These are phyloP conservation scores for Lodderomyces elongisporus DNA, from an alignment of 1,139 yeast genomes.

Conservation along the genomic window DNA sequence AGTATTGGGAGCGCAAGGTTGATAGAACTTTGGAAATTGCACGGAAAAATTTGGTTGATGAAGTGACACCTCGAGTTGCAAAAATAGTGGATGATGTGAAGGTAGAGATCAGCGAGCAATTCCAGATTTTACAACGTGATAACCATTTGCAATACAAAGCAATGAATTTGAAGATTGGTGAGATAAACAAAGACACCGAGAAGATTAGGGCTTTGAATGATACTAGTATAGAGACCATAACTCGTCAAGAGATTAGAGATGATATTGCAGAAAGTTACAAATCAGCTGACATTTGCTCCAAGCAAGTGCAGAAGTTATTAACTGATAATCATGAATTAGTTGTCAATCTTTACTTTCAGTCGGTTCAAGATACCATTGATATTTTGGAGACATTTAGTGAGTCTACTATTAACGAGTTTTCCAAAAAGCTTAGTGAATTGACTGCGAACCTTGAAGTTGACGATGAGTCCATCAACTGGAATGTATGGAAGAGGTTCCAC, in stretches of 20 bases:
- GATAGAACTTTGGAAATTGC: constrained; percentile 42
- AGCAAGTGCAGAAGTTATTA: constrained; percentile 29
- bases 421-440: constrained; percentile 29
- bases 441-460: constrained; percentile 24
- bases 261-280: constrained; percentile 37
- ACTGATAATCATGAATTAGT: constrained; percentile 30
- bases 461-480: constrained; percentile 44
- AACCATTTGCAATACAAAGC: constrained; percentile 42
- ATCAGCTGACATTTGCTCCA: constrained; percentile 28
- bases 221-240: constrained; percentile 30
- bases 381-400: constrained; percentile 72
- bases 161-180: constrained; percentile 41
- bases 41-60: constrained; percentile 31
- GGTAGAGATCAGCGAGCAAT: constrained; percentile 32
- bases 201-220: constrained; percentile 36
- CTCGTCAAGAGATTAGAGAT: constrained; percentile 59
- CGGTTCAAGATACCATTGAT: constrained; percentile 55
- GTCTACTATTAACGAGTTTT: constrained; percentile 52
- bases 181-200: constrained; percentile 47
- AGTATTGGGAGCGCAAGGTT: constrained; percentile 32
- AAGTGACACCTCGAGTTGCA: constrained; percentile 35
- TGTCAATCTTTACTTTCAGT: constrained; percentile 34
- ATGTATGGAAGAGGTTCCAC: constrained; percentile 65
- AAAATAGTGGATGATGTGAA: constrained; percentile 28
- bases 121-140: constrained; percentile 38